phyloP scores from a whole-genome alignment of 768 basidiomycete species.

The Filobasidium wieringae region DNA sequence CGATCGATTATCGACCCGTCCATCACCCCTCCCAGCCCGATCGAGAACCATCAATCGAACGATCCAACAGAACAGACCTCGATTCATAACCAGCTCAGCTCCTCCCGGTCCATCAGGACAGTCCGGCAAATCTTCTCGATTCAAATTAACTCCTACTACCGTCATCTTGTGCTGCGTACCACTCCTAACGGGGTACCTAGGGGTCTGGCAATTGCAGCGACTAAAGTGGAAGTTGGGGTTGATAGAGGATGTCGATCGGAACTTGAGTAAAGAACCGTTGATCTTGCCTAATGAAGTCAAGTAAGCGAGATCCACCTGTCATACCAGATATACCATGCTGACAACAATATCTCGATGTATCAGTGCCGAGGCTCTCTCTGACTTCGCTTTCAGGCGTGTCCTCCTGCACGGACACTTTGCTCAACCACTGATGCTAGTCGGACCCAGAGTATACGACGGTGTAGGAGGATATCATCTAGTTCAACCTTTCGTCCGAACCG shows the following conservation, averaged over 20 bases:
- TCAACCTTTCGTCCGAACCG: slow-evolving; percentile 66
- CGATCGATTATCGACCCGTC: no score
- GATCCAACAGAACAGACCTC: no score
- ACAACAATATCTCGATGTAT: neutral
- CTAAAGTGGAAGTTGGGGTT: slow-evolving; percentile 88
- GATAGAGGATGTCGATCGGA: slow-evolving; percentile 86
- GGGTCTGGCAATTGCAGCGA: slow-evolving; percentile 86
- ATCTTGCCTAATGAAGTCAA: slow-evolving; percentile 72
- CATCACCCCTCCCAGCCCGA: no score
- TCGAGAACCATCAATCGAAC: no score
- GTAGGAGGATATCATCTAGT: slow-evolving; percentile 75
- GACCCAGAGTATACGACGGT: slow-evolving; percentile 81
- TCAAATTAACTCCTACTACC: slow-evolving; percentile 27
- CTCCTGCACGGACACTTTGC: slow-evolving; percentile 66
- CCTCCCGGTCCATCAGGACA: no score
- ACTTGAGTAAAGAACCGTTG: slow-evolving; percentile 67
- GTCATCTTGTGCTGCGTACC: slow-evolving; percentile 68
- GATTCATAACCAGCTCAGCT: no score
- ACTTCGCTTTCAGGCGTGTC: slow-evolving; percentile 82
- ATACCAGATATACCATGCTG: slow-evolving; percentile 1
- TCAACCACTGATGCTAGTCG: slow-evolving; percentile 64
- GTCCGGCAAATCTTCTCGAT: no score
- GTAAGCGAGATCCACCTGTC: slow-evolving; percentile 45
- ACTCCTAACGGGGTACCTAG: slow-evolving; percentile 75
- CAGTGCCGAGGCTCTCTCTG: slow-evolving; percentile 65